These are phyloP conservation scores for Nyssa sinensis DNA, from an alignment of 148 eudicot species.

Conservation along the genomic window DNA sequence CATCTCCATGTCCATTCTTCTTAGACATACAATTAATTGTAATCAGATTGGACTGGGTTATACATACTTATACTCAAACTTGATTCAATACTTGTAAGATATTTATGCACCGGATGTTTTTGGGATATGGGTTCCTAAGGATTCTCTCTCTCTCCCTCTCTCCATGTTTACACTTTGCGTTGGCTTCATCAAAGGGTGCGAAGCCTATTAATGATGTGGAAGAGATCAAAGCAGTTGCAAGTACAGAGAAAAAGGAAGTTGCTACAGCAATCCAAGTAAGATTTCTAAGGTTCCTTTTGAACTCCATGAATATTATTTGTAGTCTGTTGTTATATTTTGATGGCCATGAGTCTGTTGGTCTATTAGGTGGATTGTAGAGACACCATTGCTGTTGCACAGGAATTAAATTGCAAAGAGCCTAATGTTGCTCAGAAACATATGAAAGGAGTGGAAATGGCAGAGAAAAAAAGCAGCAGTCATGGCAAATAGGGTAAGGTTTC, in stretches of 20 bases:
- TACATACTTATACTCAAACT: no score
- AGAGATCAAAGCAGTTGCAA: conserved; percentile 13
- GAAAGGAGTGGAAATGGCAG: neutral
- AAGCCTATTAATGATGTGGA: conserved; percentile 1
- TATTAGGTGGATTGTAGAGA: neutral
- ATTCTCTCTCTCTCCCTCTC: neutral
- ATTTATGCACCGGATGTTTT: neutral
- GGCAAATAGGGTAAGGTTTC: conserved; percentile 7
- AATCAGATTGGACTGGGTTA: no score
- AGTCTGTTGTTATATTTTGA: neutral
- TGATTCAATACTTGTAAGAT: no score
- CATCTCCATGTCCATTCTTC: no score
- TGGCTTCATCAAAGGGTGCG: neutral
- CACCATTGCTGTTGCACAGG: neutral
- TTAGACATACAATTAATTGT: no score
- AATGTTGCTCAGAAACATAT: conserved; percentile 1
- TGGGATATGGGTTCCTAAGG: neutral
- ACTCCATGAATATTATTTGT: neutral
- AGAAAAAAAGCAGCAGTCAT: conserved; percentile 7
- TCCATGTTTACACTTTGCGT: neutral
- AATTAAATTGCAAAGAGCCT: neutral
- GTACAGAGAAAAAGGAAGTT: conserved; percentile 3
- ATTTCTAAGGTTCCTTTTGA: neutral
- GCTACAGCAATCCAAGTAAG: conserved; percentile 4
- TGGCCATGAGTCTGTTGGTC: neutral